Evolutionary conservation across 2,329 filamentous ascomycete genomes (phyloP), one percentile per base, ranked within the genome.

Genomic region (Monilinia fructigena): DNA sequence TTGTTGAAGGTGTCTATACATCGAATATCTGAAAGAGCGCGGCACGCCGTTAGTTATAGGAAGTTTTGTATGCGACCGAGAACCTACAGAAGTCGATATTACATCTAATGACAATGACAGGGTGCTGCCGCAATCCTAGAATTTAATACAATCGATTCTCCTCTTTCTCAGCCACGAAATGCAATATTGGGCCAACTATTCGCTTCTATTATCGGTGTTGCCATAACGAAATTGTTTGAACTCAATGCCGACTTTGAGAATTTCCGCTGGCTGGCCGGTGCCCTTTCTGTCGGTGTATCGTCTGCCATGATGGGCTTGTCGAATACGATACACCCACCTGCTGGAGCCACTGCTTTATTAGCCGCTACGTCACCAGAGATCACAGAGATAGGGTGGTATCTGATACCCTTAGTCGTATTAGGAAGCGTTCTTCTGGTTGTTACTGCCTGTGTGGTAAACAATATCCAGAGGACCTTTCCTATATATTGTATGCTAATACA

Each of bases 41-140:
- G 80, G 82, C 38, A 82, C 81, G 0, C 87, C 88, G 0, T 79
- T 86, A 14, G 84, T 91, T n/a, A 80, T 92, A 68, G 89, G 83
- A 62, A 90, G 87, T 76, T 90, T 91, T 76, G 88, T 90, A 80
- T 74, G 86, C 83, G n/a, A 35, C 42, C 23, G n/a, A 23, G 40
- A 35, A 18, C 42, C 55, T 10, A 40, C 60, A 47, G 47, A 35
- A 26, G 18, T 40, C 38, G 7, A 28, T 18, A 4, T 52, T 42
- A 35, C 28, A 20, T 50, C 45, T 61, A 61, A 56, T 67, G 18
- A 65, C n/a, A 31, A 63, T 42, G 18, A 45, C 40, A 75, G 70
- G 90, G 90, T 62, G 90, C 90, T 5, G 86, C 89, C 3, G 89
- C 90, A 18, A 88, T 93, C n/a, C 83, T 93, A 48, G 85, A 90